A percentile compares a stretch with the other conserved stretches of the same genome.
Evolutionary conservation across 73 alveolate species (phyloP).

Genomic region (Paramecium biaurelia): DNA sequence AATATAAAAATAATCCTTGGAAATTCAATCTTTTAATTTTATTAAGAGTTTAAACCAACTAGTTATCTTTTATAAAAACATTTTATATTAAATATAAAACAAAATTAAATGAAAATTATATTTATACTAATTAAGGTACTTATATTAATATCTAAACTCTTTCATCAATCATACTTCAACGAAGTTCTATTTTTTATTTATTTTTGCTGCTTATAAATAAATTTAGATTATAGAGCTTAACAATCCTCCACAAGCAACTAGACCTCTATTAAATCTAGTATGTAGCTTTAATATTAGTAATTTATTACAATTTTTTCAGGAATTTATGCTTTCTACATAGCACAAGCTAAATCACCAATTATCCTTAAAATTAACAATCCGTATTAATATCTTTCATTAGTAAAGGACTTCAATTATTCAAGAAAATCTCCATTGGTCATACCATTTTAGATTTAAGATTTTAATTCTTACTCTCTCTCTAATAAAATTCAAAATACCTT

Average conservation of each 20-base stretch:
- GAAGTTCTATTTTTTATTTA: not conserved
- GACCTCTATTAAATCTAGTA: constrained; percentile 24
- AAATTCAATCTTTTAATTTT: too few species aligned
- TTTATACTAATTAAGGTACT: not conserved
- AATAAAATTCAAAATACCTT: not conserved
- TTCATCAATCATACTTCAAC: not conserved
- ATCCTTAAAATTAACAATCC: not conserved
- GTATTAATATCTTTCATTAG: not conserved
- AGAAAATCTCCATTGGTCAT: constrained; percentile 31
- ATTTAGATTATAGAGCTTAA: constrained; percentile 3
- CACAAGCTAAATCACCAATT: constrained; percentile 29
- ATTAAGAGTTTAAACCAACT: too few species aligned
- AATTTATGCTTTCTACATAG: constrained; percentile 22
- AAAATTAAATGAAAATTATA: not conserved
- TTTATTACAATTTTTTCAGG: constrained; percentile 30
- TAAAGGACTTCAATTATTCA: not conserved
- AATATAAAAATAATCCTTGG: too few species aligned
- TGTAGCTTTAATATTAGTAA: not conserved
- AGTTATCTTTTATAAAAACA: too few species aligned
- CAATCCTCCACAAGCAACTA: constrained; percentile 37
- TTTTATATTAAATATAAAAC: not conserved
- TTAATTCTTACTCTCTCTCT: constrained; percentile 39
- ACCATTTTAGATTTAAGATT: constrained; percentile 3
- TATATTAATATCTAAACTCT: not conserved
- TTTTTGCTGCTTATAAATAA: not conserved